A percentile compares a stretch with the other conserved stretches of the same genome.
These are phyloP conservation scores for Acanthamoeba culbertsoni DNA, from an alignment of 208 protist species.

Conservation along the genomic window DNA sequence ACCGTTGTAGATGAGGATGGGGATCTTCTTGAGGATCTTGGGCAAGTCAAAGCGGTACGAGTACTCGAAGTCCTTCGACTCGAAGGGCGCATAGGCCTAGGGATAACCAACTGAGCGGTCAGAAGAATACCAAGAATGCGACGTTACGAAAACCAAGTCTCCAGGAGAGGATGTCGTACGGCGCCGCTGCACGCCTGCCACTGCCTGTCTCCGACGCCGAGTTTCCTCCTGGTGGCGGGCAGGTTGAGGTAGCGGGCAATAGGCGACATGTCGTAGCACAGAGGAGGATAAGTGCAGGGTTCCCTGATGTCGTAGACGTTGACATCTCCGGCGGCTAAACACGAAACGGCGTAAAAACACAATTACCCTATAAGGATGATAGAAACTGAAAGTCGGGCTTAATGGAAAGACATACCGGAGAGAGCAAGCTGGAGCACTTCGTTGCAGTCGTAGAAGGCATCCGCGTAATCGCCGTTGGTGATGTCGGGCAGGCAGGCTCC, in stretches of 20 bases:
- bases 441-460: constrained; percentile 48
- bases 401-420: too few species aligned
- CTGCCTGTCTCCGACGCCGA: constrained; percentile 47
- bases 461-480: neutral
- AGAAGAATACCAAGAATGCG: too few species aligned
- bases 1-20: constrained; percentile 44
- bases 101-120: too few species aligned
- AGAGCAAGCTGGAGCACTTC: constrained; percentile 30
- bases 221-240: constrained; percentile 4
- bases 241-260: constrained; percentile 44
- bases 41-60: constrained; percentile 43
- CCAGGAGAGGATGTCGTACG: neutral
- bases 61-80: constrained; percentile 56
- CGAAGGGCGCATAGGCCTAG: constrained; percentile 47
- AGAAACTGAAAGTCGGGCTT: too few species aligned
- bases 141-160: neutral
- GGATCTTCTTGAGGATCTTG: neutral
- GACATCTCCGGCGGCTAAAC: neutral
- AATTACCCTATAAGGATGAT: neutral
- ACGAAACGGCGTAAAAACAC: neutral
- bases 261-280: constrained; percentile 35
- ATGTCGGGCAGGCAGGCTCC: constrained; percentile 25
- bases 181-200: constrained; percentile 34
- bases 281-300: constrained; percentile 3
- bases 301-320: constrained; percentile 45